phyloP scores from a whole-genome alignment of 2,329 filamentous ascomycete species.

The Alternaria burnsii region DNA sequence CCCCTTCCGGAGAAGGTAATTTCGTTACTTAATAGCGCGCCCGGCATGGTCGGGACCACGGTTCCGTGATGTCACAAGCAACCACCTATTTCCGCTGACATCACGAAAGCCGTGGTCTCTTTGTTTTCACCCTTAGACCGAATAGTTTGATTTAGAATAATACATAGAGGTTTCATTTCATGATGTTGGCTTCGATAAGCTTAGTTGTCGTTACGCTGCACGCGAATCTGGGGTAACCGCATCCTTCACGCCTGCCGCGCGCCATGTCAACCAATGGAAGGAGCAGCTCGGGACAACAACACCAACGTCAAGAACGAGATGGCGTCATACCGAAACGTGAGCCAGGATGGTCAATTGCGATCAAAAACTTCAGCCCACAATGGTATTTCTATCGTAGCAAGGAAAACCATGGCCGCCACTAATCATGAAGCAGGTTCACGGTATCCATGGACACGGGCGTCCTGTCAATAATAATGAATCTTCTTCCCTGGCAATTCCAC shows the following conservation, averaged over 20 bases:
- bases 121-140: neutral
- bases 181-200: neutral
- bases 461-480: conserved; percentile 64
- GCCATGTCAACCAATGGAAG: neutral
- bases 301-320: neutral
- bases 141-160: neutral
- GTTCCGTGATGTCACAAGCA: neutral
- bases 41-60: neutral
- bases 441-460: conserved; percentile 66
- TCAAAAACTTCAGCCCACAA: conserved; percentile 27
- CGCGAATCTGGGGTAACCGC: neutral
- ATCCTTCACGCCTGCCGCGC: neutral
- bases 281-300: neutral
- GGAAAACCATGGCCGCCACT: neutral
- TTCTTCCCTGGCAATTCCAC: conserved; percentile 68
- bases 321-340: conserved; percentile 7
- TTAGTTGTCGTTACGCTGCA: neutral
- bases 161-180: neutral
- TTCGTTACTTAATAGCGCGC: neutral
- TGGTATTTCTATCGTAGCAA: conserved; percentile 10
- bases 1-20: too few relatives aligned
- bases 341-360: conserved; percentile 23
- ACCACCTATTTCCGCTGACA: neutral
- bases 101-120: neutral
- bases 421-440: conserved; percentile 17